Evolutionary conservation across 148 eudicot genomes (phyloP).

Genomic region (Amaranthus palmeri): DNA sequence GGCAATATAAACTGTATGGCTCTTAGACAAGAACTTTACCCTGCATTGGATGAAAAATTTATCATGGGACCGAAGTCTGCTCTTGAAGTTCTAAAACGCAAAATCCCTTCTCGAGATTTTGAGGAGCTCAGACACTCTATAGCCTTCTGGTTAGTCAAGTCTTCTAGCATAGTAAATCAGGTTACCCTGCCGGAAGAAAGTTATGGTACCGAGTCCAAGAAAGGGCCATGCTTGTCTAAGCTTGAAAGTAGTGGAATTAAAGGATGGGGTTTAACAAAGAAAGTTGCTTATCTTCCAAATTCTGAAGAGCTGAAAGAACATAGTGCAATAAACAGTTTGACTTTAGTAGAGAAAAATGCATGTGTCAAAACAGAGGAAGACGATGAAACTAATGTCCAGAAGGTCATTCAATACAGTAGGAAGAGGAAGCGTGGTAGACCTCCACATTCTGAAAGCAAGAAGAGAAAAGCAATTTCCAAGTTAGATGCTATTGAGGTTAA

Average conservation of each 20-base stretch:
- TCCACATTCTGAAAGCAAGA: conserved; percentile 18
- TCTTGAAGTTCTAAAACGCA: conserved; percentile 39
- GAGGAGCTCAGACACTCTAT: conserved; percentile 30
- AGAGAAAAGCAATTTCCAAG: conserved; percentile 10
- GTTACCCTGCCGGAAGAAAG: conserved; percentile 11
- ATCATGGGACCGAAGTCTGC: conserved; percentile 57
- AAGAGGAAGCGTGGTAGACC: conserved; percentile 27
- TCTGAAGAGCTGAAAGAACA: conserved; percentile 10
- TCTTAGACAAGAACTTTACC: conserved; percentile 32
- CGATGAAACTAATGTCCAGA: conserved; percentile 18
- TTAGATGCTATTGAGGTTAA: conserved; percentile 5
- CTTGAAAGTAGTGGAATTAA: conserved; percentile 22
- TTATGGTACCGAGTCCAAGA: conserved; percentile 16
- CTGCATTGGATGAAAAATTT: conserved; percentile 56
- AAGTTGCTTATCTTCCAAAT: conserved; percentile 24
- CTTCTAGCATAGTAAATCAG: not conserved
- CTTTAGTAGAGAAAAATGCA: conserved; percentile 20
- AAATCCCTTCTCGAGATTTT: conserved; percentile 44
- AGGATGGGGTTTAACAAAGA: conserved; percentile 34
- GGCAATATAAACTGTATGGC: conserved; percentile 22
- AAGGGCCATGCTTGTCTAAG: conserved; percentile 23
- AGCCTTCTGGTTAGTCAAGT: conserved; percentile 54
- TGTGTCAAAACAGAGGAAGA: conserved; percentile 19
- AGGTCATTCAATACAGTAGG: conserved; percentile 16
- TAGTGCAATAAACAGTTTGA: conserved; percentile 29